Evolutionary conservation across 73 alveolate species (phyloP), one percentile per base, ranked within the genome.

Genomic region (Paramecium caudatum): DNA sequence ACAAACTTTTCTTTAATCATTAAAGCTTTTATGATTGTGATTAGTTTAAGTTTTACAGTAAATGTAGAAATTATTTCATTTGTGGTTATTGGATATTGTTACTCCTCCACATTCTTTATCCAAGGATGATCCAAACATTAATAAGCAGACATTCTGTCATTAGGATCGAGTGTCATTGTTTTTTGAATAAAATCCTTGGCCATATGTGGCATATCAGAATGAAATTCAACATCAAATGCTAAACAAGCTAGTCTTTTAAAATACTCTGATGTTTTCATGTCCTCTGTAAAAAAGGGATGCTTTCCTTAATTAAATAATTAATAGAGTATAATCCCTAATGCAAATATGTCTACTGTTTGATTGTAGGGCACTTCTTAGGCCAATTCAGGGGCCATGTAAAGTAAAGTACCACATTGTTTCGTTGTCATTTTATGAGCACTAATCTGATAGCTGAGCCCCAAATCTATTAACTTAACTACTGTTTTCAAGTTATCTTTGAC

Each of bases 361-460:
- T 65, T 65, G 34, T 65, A 65, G 7, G 47, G 83, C 32, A 33
- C 49, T 6, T 65, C 83, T 10, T 65, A 33, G 5, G 83, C 83
- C 83, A 65, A 30, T 65, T 65, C 83, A 9, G 83, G 83, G 16
- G 83, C 83, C 83, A 65, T 65, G 32, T 65, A 65, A 32, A 65
- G 3, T 19, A 65, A 13, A 12, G 83, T 65, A 5, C 83, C 83
- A 16, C 83, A 65, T 33, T 33, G 39, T 23, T 65, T 33, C 27
- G 27, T 30, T 8, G 83, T 43, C 39, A 33, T 33, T 33, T 65
- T 65, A 5, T 65, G 49, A 10, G 47, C 27, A 65, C 50, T 65
- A 1, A 65, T 65, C 39, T 65, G 17, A 65, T 65, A 65, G 47
- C 83, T 36, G 19, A 65, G 49, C 34, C 83, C 83, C 16, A 65